These are phyloP conservation scores for Pulicaria dysenterica DNA, from an alignment of 129 eudicot species.

Conservation along the genomic window DNA sequence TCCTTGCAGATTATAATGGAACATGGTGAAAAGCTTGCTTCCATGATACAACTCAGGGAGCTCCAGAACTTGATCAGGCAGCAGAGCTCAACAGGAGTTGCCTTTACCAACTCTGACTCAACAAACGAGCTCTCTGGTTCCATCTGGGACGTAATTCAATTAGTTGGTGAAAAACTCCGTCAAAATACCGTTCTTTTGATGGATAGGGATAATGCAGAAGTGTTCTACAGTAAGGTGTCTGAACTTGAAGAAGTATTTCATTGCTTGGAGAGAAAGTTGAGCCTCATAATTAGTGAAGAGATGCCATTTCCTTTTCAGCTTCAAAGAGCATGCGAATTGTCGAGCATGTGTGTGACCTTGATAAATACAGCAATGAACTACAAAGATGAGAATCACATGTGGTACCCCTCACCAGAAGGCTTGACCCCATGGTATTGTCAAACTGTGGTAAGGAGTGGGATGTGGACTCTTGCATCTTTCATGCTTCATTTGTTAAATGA, in stretches of 20 bases:
- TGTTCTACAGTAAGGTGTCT: conserved; percentile 90
- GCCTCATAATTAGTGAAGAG: conserved; percentile 51
- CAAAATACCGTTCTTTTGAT: conserved; percentile 83
- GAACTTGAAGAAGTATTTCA: conserved; percentile 77
- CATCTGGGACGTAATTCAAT: conserved; percentile 90
- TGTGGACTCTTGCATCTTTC: conserved; percentile 77
- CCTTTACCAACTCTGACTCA: conserved; percentile 47
- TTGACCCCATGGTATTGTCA: conserved; percentile 94
- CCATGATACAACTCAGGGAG: conserved; percentile 84
- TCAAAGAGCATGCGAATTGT: conserved; percentile 74
- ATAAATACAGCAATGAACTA: conserved; percentile 60
- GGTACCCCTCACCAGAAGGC: conserved; percentile 95
- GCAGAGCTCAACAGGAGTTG: conserved; percentile 44
- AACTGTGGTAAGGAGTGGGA: conserved; percentile 71
- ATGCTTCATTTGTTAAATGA: conserved; percentile 72
- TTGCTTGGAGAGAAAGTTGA: conserved; percentile 73
- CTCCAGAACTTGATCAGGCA: conserved; percentile 71
- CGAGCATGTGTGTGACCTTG: conserved; percentile 76
- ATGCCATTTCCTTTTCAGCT: conserved; percentile 55
- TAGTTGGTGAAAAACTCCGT: conserved; percentile 90
- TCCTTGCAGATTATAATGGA: conserved; percentile 89
- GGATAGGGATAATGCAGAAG: conserved; percentile 99
- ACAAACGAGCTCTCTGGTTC: conserved; percentile 66
- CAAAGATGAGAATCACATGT: conserved; percentile 78
- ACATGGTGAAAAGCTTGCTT: conserved; percentile 93